phyloP scores from a whole-genome alignment of 352 stramenopile genomes.

The Phytopythium montanum region DNA sequence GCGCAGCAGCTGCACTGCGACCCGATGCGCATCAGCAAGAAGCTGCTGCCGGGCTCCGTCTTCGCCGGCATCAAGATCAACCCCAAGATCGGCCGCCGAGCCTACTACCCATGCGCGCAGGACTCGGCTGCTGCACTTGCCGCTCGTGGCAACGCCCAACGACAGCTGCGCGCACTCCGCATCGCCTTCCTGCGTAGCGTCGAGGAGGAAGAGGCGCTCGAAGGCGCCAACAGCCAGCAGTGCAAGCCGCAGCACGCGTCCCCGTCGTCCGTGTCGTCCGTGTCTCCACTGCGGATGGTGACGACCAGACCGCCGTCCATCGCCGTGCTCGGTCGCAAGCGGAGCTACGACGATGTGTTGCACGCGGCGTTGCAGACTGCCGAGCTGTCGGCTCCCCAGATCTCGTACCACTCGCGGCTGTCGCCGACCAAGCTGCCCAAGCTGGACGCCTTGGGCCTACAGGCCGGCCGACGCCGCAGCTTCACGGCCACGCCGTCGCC shows the following conservation, averaged over 20 bases:
- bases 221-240: slow-evolving; percentile 7
- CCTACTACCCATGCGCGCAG: slow-evolving; percentile 59
- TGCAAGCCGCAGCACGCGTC: slow-evolving; percentile 5
- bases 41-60: slow-evolving; percentile 55
- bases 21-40: slow-evolving; percentile 82
- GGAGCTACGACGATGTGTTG: slow-evolving; percentile 39
- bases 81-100: slow-evolving; percentile 64
- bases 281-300: not conserved
- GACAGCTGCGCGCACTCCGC: slow-evolving; percentile 37
- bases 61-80: slow-evolving; percentile 70
- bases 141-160: slow-evolving; percentile 35
- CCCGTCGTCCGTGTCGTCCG: slow-evolving; percentile 4
- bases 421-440: slow-evolving; percentile 32
- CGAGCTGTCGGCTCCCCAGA: slow-evolving; percentile 29
- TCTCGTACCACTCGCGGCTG: slow-evolving; percentile 26
- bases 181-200: slow-evolving; percentile 53
- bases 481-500: slow-evolving; percentile 24
- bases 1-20: slow-evolving; percentile 76
- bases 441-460: slow-evolving; percentile 19
- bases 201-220: slow-evolving; percentile 40
- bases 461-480: slow-evolving; percentile 19
- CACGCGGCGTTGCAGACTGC: slow-evolving; percentile 16
- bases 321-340: slow-evolving; percentile 20
- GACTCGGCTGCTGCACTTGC: slow-evolving; percentile 36
- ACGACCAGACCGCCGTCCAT: slow-evolving; percentile 8